These are phyloP conservation scores for Anthracocystis setariae DNA, from an alignment of 1,284 basidiomycete species.

Conservation along the genomic window DNA sequence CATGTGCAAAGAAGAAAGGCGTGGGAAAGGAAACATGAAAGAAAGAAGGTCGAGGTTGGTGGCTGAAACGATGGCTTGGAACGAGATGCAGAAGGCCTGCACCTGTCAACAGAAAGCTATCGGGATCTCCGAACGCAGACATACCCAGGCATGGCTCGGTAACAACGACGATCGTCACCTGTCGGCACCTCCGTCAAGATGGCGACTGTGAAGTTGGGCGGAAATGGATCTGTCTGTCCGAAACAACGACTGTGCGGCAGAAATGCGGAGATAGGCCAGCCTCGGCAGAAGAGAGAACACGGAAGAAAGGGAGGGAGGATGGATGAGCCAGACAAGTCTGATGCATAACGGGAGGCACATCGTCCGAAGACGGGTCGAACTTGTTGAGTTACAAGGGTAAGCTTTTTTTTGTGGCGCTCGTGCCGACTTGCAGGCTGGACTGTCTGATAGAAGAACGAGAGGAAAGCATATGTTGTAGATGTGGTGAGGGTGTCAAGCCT, in stretches of 20 bases:
- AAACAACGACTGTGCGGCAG: constrained; percentile 14
- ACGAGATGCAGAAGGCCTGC: background rate
- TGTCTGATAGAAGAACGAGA: constrained; percentile 1
- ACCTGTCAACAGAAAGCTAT: background rate
- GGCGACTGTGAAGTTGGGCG: background rate
- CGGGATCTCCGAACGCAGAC: constrained; percentile 16
- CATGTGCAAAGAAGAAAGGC: background rate
- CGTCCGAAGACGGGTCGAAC: background rate
- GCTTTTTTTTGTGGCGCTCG: background rate
- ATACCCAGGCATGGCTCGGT: constrained; percentile 24
- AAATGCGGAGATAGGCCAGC: background rate
- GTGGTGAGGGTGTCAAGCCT: background rate
- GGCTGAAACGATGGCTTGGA: background rate
- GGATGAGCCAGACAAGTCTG: constrained; percentile 38
- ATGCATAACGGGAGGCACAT: background rate
- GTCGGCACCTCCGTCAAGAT: too few relatives aligned
- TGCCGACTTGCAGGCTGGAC: constrained; percentile 5
- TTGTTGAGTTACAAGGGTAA: background rate
- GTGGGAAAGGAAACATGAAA: constrained; percentile 1
- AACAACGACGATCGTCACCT: too few relatives aligned
- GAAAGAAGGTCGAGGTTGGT: constrained; percentile 5
- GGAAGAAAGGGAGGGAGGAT: background rate
- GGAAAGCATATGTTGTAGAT: background rate
- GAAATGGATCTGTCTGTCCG: constrained; percentile 27
- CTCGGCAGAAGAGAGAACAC: background rate